Evolutionary conservation across 768 basidiomycete genomes (phyloP), one percentile per base, ranked within the genome.

Genomic region (Lactarius hengduanensis): DNA sequence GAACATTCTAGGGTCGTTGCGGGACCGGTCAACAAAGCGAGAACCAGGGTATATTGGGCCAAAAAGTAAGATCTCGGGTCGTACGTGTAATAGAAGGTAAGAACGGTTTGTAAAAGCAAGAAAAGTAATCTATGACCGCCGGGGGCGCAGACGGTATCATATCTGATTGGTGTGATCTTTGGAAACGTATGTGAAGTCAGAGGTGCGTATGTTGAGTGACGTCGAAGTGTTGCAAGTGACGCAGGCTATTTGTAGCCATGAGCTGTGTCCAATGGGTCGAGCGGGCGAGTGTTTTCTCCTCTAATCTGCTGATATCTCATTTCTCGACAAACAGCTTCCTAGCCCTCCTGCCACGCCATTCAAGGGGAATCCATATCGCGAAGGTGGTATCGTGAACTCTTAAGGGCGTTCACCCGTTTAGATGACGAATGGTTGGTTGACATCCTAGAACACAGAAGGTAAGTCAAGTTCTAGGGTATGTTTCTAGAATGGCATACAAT

Each of bases 361-460:
- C 10, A n/a, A n/a, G n/a, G 45, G 9, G 9, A 9, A 4, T 30
- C 5, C 9, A 32, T 11, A 11, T 9, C 7, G 20, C 13, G 54
- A 15, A 32, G 32, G 6, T 8, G 10, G 16, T 7, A 8, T 0
- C 3, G 30, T 55, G 7, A 20, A 34, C 16, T 28, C 55, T 56
- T 18, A 10, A 32, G 18, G 20, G 16, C 20, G 55, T 56, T 47
- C n/a, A 5, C 22, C 5, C 1, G 7, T 18, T 41, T 61, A 65
- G 16, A 54, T 6, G 18, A 36, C 20, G 32, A 61, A 55, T 2
- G 0, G 32, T 22, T 13, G 2, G 8, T 45, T 9, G 16, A 40
- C 55, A 30, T 61, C 59, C 64, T 65, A 47, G 32, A 45, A 38
- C 13, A n/a, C 15, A 13, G 53, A 59, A 53, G 2, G 10, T 4